Evolutionary conservation across 352 stramenopile genomes (phyloP).

Genomic region (Pythium dissotocum): DNA sequence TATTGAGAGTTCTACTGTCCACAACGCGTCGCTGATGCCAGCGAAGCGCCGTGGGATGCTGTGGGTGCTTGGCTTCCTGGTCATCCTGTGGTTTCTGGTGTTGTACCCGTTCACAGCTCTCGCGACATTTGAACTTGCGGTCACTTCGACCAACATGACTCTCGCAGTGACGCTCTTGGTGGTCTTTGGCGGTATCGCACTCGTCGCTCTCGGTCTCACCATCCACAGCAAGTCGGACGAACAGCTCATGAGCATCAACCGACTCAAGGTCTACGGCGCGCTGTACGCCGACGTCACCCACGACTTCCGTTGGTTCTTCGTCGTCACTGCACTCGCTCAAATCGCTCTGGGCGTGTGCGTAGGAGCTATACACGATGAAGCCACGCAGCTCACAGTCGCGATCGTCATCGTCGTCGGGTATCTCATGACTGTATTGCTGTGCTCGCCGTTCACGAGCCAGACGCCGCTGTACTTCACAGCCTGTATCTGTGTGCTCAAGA

Average conservation of each 20-base stretch:
- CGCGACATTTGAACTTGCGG: slow-evolving; percentile 37
- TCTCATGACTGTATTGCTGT: slow-evolving; percentile 30
- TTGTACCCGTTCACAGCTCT: slow-evolving; percentile 43
- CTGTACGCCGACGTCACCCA: slow-evolving; percentile 42
- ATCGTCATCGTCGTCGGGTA: slow-evolving; percentile 38
- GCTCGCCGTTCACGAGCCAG: slow-evolving; percentile 36
- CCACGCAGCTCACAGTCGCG: slow-evolving; percentile 34
- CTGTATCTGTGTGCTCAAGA: slow-evolving; percentile 26
- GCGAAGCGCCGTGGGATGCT: slow-evolving; percentile 27
- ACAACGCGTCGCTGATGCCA: slow-evolving; percentile 10
- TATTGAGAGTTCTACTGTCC: slow-evolving; percentile 22
- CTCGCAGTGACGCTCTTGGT: slow-evolving; percentile 31
- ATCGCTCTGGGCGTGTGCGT: slow-evolving; percentile 36
- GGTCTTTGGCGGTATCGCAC: slow-evolving; percentile 23
- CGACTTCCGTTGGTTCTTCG: slow-evolving; percentile 42
- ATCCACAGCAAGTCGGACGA: slow-evolving; percentile 29
- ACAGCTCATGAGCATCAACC: slow-evolving; percentile 30
- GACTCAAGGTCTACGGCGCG: slow-evolving; percentile 33
- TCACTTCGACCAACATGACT: slow-evolving; percentile 23
- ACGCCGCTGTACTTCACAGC: slow-evolving; percentile 13
- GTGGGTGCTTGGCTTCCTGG: slow-evolving; percentile 36
- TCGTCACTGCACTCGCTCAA: slow-evolving; percentile 33
- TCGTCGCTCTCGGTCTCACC: slow-evolving; percentile 19
- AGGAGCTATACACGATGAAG: slow-evolving; percentile 32
- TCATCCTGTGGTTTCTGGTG: slow-evolving; percentile 43